Base-by-base conservation (phyloP, 78 protist species). In the Anaeramoeba flamelloides region DNA sequence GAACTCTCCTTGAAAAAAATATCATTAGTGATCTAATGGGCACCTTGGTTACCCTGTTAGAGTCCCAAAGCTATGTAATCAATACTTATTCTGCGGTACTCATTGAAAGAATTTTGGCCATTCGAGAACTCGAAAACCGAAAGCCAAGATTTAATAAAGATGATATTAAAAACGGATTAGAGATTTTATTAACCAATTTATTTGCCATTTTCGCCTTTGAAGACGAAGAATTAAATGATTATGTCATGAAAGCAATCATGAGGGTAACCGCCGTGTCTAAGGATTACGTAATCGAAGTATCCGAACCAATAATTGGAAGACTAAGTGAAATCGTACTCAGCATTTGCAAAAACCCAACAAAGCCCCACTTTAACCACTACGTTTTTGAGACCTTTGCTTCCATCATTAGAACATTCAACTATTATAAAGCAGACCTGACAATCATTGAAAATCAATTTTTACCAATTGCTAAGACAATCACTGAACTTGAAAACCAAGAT, bases 321-420 rank as follows among this genome's bases (percentile, higher is more conserved):
- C 82, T 89, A 40, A 79, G 78, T 33, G 12, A 36, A 1, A 79
- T 91, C 41, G 74, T 91, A 37, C 2, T 36, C 3, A 53, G 33
- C 32, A 91, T 91, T 17, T 65, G 83, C 31, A 80, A 80, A 79
- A 92, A 92, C 80, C 96, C 96, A n/a, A 1, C 75, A 76, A 93
- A 91, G 81, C 96, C 95, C 1, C 30, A 74, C 22, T 94, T 93
- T 81, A 90, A 88, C 83, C 95, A 93, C 82, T 92, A 85, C 83
- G 87, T 93, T 83, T 94, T 92, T 83, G 97, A 94, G 77, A 80
- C 91, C 32, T 36, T 93, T 40, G 95, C 96, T 22, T 41, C 89
- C 0, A 77, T 89, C 22, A 77, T 89, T 31, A 83, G 69, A 53
- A 53, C 8, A 26, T 53, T 8, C 69, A 53, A 53, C 34, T 53